Evolutionary conservation across 805 yeast species (phyloP).

Genomic region (Pichia kluyveri): DNA sequence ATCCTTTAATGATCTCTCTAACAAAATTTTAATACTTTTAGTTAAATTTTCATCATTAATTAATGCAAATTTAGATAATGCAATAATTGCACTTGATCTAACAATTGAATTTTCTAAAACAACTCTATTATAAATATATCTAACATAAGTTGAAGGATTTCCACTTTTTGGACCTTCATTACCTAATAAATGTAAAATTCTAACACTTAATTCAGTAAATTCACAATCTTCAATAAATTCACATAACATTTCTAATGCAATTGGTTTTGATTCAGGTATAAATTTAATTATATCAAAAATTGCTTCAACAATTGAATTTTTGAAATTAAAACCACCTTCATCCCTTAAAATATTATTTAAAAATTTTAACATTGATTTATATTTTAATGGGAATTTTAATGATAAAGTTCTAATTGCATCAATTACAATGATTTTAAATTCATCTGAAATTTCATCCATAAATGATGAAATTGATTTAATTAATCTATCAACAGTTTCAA

Average conservation of each 20-base stretch:
- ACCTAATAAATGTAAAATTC: conserved; percentile 86
- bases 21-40: conserved; percentile 62
- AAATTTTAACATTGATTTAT: conserved; percentile 72
- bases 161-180: conserved; percentile 85
- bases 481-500: conserved; percentile 79
- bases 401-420: conserved; percentile 92
- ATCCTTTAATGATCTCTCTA: conserved; percentile 79
- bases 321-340: conserved; percentile 83
- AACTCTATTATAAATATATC: conserved; percentile 95
- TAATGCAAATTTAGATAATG: conserved; percentile 83
- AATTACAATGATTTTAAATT: conserved; percentile 87
- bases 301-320: conserved; percentile 85
- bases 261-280: conserved; percentile 73
- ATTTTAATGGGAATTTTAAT: conserved; percentile 86
- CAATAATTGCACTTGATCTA: conserved; percentile 90
- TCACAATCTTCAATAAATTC: conserved; percentile 99
- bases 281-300: conserved; percentile 84
- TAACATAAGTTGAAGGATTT: conserved; percentile 82
- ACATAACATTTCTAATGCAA: conserved; percentile 81
- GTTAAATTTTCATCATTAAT: conserved; percentile 60
- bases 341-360: conserved; percentile 78
- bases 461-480: conserved; percentile 80
- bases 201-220: conserved; percentile 85
- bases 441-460: conserved; percentile 92
- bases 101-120: conserved; percentile 93